Percentiles rank a stretch among this genome's conserved stretches.
Conservation (phyloP, 2,329 filamentous ascomycete species). For the Pseudonectria buxi region DNA sequence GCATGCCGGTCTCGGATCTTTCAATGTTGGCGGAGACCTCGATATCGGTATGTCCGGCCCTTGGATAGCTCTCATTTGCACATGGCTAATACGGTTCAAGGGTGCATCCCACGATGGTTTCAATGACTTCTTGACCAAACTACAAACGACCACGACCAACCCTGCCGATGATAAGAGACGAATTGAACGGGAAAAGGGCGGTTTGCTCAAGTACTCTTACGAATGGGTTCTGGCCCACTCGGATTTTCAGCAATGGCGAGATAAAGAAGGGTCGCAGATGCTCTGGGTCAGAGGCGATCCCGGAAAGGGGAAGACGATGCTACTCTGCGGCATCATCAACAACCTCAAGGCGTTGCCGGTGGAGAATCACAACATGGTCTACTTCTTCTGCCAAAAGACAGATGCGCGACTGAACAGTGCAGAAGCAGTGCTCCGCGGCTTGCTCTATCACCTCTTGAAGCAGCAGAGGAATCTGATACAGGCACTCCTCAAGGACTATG, state of each 20-base stretch:
- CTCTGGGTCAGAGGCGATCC: conserved; percentile 30
- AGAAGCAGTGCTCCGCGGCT: conserved; percentile 33
- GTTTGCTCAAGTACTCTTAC: no score
- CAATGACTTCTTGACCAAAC: no score
- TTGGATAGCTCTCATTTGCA: no score
- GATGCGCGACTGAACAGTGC: conserved; percentile 31
- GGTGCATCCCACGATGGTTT: no score
- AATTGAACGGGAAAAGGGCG: no score
- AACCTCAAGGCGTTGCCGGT: conserved; percentile 4
- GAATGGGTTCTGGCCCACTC: conserved; percentile 25
- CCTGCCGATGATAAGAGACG: no score
- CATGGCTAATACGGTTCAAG: no score
- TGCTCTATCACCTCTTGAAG: conserved; percentile 34
- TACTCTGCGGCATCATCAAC: conserved; percentile 22
- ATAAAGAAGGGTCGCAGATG: conserved; percentile 7
- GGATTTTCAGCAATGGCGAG: conserved; percentile 21
- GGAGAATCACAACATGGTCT: conserved; percentile 5
- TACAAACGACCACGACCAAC: no score
- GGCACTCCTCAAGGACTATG: conserved; percentile 29
- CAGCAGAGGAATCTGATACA: conserved; percentile 26
- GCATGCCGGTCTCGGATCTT: no score
- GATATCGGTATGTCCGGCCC: no score
- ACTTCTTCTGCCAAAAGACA: conserved; percentile 38
- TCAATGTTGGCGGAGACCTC: no score
- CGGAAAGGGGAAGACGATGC: conserved; percentile 32